These are phyloP conservation scores for Gossypium longicalyx DNA, from an alignment of 345 rosid genomes.

Conservation along the genomic window DNA sequence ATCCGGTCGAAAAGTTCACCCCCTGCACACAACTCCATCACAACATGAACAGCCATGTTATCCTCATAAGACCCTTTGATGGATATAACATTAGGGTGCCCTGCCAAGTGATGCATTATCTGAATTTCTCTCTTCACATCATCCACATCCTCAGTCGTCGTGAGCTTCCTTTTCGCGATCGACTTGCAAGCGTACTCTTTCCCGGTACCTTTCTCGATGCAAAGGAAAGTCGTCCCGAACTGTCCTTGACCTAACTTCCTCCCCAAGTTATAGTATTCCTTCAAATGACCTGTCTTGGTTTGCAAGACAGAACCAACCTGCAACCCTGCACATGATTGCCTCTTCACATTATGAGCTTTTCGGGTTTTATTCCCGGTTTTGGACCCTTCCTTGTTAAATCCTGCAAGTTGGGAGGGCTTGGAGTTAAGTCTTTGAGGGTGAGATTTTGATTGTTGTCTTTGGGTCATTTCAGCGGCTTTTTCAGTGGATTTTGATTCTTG, in stretches of 20 bases:
- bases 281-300: conserved; percentile 4
- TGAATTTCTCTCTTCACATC: conserved; percentile 50
- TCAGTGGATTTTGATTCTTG: conserved; percentile 10
- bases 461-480: background rate
- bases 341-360: conserved; percentile 51
- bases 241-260: conserved; percentile 1
- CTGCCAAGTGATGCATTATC: conserved; percentile 83
- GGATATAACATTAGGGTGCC: conserved; percentile 63
- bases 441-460: conserved; percentile 19
- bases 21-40: conserved; percentile 87
- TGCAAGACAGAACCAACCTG: background rate
- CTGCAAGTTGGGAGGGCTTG: conserved; percentile 3
- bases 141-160: background rate
- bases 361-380: conserved; percentile 15
- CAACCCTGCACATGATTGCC: conserved; percentile 19
- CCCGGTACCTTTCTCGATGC: background rate
- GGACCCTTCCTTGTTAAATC: background rate
- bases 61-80: conserved; percentile 90
- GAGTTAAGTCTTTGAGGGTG: conserved; percentile 10
- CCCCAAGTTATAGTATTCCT: conserved; percentile 5
- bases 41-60: conserved; percentile 73
- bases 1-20: conserved; percentile 95
- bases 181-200: background rate
- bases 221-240: conserved; percentile 2
- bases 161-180: background rate